Base-by-base conservation (phyloP, 345 rosid genomes). In the Cardamine occulta region DNA sequence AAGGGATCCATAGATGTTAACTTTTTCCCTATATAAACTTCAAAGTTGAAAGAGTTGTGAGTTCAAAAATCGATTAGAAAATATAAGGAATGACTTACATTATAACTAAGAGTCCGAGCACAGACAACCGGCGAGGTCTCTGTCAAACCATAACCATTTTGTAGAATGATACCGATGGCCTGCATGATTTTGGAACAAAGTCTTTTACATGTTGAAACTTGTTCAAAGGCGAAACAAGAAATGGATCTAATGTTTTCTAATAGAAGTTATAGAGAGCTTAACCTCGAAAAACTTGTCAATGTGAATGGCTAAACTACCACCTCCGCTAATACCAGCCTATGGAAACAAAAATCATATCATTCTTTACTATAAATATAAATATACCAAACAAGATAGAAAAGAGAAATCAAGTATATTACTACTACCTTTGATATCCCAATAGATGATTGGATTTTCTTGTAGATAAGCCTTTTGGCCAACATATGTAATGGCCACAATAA, bases 281-380 rank as follows among this genome's bases (percentile, higher is more conserved):
- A 95, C 99, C 99, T 95, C 99, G 73, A 84, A 95, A 82, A 95
- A 95, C 74, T 79, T 88, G 81, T 95, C 99, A 32, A 95, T 76
- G 65, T 86, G 84, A 78, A 82, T 44, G 44, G 97, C 93, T 81
- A 95, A 84, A 82, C 91, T 90, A 47, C 97, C 96, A 70, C 97
- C 99, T 75, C 97, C 99, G 62, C 97, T 90, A 32, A 90, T 63
- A 72, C 97, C 97, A 84, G 97, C 99, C 99, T 95, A 86, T 73
- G 66, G 26, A 55, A 73, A 63, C 62, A 58, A 72, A 69, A 29
- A 51, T 4, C 69, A 66, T 14, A 52, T 66, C 63, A 72, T 40
- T 57, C 8, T 7, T 66, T 24, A 66, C 19, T 29, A 60, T n/a
- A 70, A 69, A 58, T 54, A 55, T 6, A 57, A 8, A 64, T 24